A percentile compares a stretch with the other conserved stretches of the same genome.
These are phyloP conservation scores for Polyporus arcularius DNA, from an alignment of 768 basidiomycete species.

Conservation along the genomic window DNA sequence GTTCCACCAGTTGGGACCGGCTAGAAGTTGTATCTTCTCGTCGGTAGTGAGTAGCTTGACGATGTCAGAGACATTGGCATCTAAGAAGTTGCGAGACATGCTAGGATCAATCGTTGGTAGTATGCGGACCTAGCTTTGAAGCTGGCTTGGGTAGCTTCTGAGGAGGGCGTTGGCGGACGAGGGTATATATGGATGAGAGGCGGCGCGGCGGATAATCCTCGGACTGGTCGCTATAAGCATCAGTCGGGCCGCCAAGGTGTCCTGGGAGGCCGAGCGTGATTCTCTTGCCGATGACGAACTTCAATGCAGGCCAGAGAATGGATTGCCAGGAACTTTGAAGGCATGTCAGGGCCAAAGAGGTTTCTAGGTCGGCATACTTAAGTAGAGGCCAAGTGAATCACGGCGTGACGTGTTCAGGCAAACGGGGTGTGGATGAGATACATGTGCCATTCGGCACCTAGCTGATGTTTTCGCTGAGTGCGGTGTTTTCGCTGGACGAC, in stretches of 20 bases:
- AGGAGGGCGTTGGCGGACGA: not conserved
- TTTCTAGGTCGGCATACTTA: no score
- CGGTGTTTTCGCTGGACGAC: not conserved
- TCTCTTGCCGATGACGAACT: not conserved
- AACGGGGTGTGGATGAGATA: no score
- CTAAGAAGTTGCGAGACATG: slow-evolving; percentile 48
- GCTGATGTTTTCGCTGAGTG: no score
- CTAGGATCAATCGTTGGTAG: not conserved
- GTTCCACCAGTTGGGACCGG: slow-evolving; percentile 75
- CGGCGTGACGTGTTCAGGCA: no score
- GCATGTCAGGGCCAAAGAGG: no score
- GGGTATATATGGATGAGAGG: not conserved
- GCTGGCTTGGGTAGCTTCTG: not conserved
- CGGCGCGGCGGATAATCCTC: slow-evolving; percentile 14
- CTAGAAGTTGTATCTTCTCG: slow-evolving; percentile 64
- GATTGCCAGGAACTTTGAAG: no score
- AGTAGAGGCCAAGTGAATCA: no score
- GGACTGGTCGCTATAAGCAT: slow-evolving; percentile 3
- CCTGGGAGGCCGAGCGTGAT: slow-evolving; percentile 3
- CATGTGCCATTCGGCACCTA: no score
- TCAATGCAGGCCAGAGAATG: not conserved
- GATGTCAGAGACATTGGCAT: slow-evolving; percentile 54
- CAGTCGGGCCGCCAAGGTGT: not conserved
- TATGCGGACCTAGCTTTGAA: not conserved
- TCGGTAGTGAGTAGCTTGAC: slow-evolving; percentile 52